Evolutionary conservation across 139 green algal genomes (phyloP), one percentile per base, ranked within the genome.

Genomic region (Chlamydomonas sphaeroides): DNA sequence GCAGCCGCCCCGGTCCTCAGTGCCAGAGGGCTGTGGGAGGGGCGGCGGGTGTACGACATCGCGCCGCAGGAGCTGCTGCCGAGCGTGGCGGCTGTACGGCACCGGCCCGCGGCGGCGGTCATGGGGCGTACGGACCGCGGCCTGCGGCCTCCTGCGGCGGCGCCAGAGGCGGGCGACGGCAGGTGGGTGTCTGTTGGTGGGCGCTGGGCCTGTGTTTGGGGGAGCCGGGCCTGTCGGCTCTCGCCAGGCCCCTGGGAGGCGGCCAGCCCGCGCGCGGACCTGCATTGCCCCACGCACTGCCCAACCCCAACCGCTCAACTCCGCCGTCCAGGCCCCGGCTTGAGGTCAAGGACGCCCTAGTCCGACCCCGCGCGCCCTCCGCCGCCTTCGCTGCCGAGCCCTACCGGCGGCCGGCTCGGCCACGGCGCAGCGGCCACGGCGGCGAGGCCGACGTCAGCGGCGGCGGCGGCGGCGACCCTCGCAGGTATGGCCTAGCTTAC

Each of bases 61-160:
- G 20, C 3, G 20, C 3, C 3, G 25, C 36, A 80, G 30, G 38
- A 62, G 3, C 42, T 36, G 25, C 1, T 68, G 35, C 74, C 74
- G 2, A 59, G 71, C 39, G 57, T 80, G 17, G 2, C n/a, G 61
- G 14, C 21, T 20, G 5, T 26, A 26, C 1, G 59, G 74, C 2
- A 59, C 74, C 18, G 39, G 74, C 53, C 6, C 74, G 15, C 53
- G 53, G 30, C 74, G n/a, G 74, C 57, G 3, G 74, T 70, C 10
- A 80, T 80, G 74, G 74, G 74, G 2, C 59, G 74, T 41, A 70
- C 59, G 59, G 26, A 20, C 25, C 59, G 74, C 21, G 74, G 74
- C 7, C 15, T 70, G 42, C 53, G n/a, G n/a, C n/a, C n/a, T n/a
- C n/a, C n/a, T n/a, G n/a, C 45, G 45, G 45, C 14, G 45, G 45